Conservation (phyloP, 306 rosid species). For the Abrus pulchellus region DNA sequence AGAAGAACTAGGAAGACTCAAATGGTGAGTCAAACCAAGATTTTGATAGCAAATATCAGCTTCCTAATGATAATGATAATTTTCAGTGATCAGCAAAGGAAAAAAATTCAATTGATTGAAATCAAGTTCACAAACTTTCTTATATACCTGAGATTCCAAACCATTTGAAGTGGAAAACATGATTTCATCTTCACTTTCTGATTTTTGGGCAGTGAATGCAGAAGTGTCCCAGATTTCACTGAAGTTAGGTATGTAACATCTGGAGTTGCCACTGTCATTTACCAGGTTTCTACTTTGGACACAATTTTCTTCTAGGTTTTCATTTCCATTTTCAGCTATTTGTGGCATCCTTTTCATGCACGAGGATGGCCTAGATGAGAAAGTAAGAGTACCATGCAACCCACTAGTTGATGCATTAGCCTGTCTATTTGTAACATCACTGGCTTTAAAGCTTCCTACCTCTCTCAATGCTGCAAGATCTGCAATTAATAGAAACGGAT, state of each 20-base stretch:
- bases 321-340: conserved; percentile 68
- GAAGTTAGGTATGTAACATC: conserved; percentile 52
- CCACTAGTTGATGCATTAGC: conserved; percentile 53
- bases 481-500: conserved; percentile 40
- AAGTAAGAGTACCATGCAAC: conserved; percentile 44
- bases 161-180: conserved; percentile 63
- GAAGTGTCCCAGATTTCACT: conserved; percentile 70
- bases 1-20: conserved; percentile 72
- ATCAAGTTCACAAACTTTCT: not conserved
- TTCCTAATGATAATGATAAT: conserved; percentile 47
- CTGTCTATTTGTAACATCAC: conserved; percentile 61
- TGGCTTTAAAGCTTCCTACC: conserved; percentile 47
- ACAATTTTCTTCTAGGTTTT: conserved; percentile 47
- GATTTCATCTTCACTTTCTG: conserved; percentile 65
- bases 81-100: not conserved
- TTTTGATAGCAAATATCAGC: conserved; percentile 53
- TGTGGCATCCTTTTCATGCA: conserved; percentile 60
- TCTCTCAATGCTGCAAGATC: conserved; percentile 63
- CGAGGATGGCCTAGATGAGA: conserved; percentile 62
- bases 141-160: conserved; percentile 67
- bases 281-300: conserved; percentile 48
- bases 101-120: not conserved
- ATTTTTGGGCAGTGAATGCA: conserved; percentile 55
- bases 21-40: conserved; percentile 69
- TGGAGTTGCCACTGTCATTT: conserved; percentile 51